A percentile compares a stretch with the other conserved stretches of the same genome.
phyloP scores from a whole-genome alignment of 805 yeast genomes.

The Nematodospora valgi region DNA sequence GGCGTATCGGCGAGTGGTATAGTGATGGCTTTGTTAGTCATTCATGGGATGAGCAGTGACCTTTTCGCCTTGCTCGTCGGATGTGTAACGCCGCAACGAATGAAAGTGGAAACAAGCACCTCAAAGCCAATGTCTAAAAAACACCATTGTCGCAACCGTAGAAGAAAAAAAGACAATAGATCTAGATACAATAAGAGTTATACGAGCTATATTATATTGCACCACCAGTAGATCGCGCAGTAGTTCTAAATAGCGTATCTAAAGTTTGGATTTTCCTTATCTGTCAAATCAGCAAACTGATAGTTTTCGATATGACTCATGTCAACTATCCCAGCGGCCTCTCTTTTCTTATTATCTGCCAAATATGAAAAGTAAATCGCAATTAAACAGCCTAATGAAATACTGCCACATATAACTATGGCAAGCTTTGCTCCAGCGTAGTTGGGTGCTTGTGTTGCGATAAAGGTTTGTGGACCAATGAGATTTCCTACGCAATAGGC shows the following conservation, averaged over 20 bases:
- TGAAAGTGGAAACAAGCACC: no score
- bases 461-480: slow-evolving; percentile 53
- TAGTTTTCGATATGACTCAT: slow-evolving; percentile 32
- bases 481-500: slow-evolving; percentile 55
- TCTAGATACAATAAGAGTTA: no score
- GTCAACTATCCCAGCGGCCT: slow-evolving; percentile 17
- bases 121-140: no score
- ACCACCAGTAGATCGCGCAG: no score
- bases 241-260: slow-evolving; percentile 35
- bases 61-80: no score
- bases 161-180: no score
- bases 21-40: no score
- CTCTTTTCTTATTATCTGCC: slow-evolving; percentile 38
- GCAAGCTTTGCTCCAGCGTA: slow-evolving; percentile 40
- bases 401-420: slow-evolving; percentile 32
- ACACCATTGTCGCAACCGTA: no score
- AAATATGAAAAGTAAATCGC: slow-evolving; percentile 23
- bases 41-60: no score
- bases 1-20: no score
- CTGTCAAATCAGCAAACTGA: slow-evolving; percentile 53
- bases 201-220: no score
- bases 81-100: no score
- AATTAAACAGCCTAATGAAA: slow-evolving; percentile 24
- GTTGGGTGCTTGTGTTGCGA: slow-evolving; percentile 39
- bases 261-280: slow-evolving; percentile 50